These are phyloP conservation scores for Backusella westeae DNA, from an alignment of 192 early-diverging fungal species.

Conservation along the genomic window DNA sequence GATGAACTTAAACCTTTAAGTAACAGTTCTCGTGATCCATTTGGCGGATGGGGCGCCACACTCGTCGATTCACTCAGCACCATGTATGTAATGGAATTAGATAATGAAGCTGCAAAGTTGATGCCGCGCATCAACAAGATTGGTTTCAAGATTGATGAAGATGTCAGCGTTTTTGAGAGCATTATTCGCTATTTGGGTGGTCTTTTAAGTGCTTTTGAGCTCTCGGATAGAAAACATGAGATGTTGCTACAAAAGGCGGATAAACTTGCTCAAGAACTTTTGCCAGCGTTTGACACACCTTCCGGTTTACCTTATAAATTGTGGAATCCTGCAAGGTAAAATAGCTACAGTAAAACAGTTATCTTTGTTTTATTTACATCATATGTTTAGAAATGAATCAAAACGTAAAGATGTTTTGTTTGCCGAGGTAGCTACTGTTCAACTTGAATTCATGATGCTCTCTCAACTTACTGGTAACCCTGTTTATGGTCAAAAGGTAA, in stretches of 20 bases:
- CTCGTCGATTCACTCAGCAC: conserved; percentile 88
- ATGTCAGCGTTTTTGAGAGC: conserved; percentile 78
- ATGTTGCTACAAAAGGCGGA: conserved; percentile 68
- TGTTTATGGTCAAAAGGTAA: conserved; percentile 58
- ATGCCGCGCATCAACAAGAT: conserved; percentile 54
- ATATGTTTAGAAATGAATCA: neutral
- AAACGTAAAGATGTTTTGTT: neutral
- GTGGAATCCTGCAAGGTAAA: conserved; percentile 46
- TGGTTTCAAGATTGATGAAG: conserved; percentile 49
- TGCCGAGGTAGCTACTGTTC: conserved; percentile 42
- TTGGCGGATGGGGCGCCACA: conserved; percentile 65
- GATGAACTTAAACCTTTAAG: conserved; percentile 61
- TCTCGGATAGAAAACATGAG: conserved; percentile 57
- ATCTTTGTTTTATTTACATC: neutral
- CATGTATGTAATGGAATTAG: conserved; percentile 78
- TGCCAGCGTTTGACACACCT: conserved; percentile 71
- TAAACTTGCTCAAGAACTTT: conserved; percentile 61
- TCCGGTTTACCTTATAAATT: conserved; percentile 61
- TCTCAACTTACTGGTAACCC: conserved; percentile 70
- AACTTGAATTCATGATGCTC: conserved; percentile 82
- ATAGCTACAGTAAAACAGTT: neutral
- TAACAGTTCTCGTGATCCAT: conserved; percentile 27
- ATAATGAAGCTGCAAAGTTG: conserved; percentile 69
- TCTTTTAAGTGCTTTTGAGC: conserved; percentile 80
- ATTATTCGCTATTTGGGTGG: conserved; percentile 79